phyloP scores from a whole-genome alignment of 2,329 filamentous ascomycete genomes.

The Davidsoniella neocaledoniae region DNA sequence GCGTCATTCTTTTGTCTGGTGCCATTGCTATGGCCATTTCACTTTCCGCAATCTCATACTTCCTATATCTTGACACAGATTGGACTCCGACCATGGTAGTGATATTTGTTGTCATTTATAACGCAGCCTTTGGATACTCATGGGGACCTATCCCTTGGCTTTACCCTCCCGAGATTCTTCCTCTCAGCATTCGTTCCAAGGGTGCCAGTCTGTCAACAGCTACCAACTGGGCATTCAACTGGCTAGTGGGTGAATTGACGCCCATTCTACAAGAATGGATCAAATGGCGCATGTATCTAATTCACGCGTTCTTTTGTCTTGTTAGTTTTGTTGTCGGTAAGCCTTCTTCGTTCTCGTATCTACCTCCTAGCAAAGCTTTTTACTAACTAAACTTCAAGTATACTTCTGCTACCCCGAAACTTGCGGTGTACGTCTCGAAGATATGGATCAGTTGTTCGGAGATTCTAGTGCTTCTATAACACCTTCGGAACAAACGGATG shows the following conservation, averaged over 20 bases:
- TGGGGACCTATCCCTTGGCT: conserved; percentile 98
- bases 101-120: conserved; percentile 94
- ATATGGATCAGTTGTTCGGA: conserved; percentile 90
- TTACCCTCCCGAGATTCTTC: conserved; percentile 95
- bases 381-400: conserved; percentile 35
- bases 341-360: conserved; percentile 20
- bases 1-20: conserved; percentile 76
- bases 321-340: conserved; percentile 90
- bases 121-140: conserved; percentile 82
- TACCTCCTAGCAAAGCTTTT: not conserved
- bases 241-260: conserved; percentile 89
- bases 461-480: conserved; percentile 79
- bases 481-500: conserved; percentile 47
- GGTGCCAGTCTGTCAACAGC: conserved; percentile 92
- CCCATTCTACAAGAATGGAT: conserved; percentile 85
- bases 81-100: conserved; percentile 75
- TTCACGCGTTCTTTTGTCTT: conserved; percentile 94
- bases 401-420: conserved; percentile 98
- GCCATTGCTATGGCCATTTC: conserved; percentile 81
- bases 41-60: conserved; percentile 82
- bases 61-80: conserved; percentile 70
- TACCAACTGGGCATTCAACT: conserved; percentile 97
- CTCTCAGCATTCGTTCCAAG: conserved; percentile 90
- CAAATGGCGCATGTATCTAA: conserved; percentile 80
- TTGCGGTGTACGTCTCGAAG: conserved; percentile 82